phyloP scores from a whole-genome alignment of 768 basidiomycete genomes.

The Exidia glandulosa region DNA sequence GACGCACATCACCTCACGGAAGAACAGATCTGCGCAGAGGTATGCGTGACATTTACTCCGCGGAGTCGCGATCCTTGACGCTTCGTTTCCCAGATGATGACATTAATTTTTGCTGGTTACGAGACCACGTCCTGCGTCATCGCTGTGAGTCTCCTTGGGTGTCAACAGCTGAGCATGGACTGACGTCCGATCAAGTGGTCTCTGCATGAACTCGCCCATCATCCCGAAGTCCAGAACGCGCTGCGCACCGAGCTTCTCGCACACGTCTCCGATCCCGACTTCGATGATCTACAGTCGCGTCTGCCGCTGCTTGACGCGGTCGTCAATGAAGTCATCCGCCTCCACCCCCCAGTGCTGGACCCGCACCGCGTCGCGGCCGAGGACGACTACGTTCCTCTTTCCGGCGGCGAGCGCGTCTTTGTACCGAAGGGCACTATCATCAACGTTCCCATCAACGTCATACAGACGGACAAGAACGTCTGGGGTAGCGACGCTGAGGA shows the following conservation, averaged over 20 bases:
- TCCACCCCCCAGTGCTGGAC: conserved; percentile 52
- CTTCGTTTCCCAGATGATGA: not conserved
- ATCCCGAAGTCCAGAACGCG: conserved; percentile 39
- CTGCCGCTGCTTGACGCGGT: conserved; percentile 50
- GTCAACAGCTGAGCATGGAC: not conserved
- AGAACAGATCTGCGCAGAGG: conserved; percentile 7
- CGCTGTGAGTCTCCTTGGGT: conserved; percentile 7
- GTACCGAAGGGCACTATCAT: conserved; percentile 49
- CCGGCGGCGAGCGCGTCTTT: conserved; percentile 30
- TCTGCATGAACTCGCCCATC: conserved; percentile 46
- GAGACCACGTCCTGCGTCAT: conserved; percentile 25
- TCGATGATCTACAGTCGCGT: conserved; percentile 37
- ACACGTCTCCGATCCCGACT: conserved; percentile 31
- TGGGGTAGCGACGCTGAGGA: conserved; percentile 52
- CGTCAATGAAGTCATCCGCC: conserved; percentile 47
- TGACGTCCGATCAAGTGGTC: conserved; percentile 38
- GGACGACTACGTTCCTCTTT: conserved; percentile 44
- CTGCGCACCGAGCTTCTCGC: conserved; percentile 45
- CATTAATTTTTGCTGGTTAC: conserved; percentile 30
- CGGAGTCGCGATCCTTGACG: not conserved
- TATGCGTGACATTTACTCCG: too few species aligned
- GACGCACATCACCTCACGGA: conserved; percentile 1
- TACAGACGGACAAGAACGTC: conserved; percentile 37
- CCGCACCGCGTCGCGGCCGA: conserved; percentile 54
- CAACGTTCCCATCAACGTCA: conserved; percentile 44